phyloP scores from a whole-genome alignment of 805 yeast species.

The Teunomyces atbi region DNA sequence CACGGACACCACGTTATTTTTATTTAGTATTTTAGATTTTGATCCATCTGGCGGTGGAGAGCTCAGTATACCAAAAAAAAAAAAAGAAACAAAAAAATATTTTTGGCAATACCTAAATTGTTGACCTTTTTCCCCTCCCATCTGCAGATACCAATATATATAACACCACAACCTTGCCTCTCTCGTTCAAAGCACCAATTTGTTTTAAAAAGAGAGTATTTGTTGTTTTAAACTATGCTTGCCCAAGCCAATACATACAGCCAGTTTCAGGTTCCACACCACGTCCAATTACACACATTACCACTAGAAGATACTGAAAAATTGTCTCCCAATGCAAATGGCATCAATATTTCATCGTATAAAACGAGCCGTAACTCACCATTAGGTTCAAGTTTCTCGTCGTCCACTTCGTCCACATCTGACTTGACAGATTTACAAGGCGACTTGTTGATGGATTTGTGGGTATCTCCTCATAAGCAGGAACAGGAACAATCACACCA shows the following conservation, averaged over 20 bases:
- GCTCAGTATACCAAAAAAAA: neutral
- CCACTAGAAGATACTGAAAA: constrained; percentile 7
- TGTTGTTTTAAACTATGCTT: neutral
- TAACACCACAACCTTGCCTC: constrained; percentile 1
- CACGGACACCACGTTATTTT: neutral
- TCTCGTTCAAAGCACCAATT: neutral
- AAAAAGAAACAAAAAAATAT: constrained; percentile 4
- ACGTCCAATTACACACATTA: constrained; percentile 7
- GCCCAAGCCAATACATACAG: neutral
- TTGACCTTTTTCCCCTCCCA: constrained; percentile 9
- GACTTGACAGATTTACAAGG: constrained; percentile 15
- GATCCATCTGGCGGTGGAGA: constrained; percentile 1
- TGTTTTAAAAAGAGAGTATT: neutral
- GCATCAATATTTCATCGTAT: neutral
- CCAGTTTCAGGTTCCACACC: constrained; percentile 2
- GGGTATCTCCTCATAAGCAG: constrained; percentile 13
- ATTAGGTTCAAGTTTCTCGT: constrained; percentile 10
- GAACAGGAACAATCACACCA: constrained; percentile 15
- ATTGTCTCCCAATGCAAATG: constrained; percentile 1
- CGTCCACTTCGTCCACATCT: constrained; percentile 10
- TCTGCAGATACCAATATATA: constrained; percentile 5
- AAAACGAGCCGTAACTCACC: constrained; percentile 7
- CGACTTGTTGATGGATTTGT: constrained; percentile 34
- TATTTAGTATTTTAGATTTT: neutral
- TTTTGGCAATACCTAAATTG: constrained; percentile 5